Conservation (phyloP, 306 rosid genomes). For the Neltuma alba region DNA sequence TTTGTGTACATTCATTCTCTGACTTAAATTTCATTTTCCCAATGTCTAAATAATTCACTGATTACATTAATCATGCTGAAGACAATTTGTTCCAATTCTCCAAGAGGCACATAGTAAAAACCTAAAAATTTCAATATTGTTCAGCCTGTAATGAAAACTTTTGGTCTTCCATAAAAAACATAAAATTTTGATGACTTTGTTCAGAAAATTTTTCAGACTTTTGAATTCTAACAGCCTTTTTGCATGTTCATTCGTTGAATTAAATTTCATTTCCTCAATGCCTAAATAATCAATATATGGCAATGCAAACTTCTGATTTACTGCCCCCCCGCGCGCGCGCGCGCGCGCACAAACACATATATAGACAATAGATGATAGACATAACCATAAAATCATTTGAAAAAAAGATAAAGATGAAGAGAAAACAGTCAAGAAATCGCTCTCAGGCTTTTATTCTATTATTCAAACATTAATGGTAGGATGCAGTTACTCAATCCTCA, state of each 20-base stretch:
- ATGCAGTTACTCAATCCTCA: background rate
- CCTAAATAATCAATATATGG: background rate
- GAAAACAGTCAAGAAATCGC: background rate
- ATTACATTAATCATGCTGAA: background rate
- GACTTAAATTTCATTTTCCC: background rate
- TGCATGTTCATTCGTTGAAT: background rate
- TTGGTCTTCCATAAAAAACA: background rate
- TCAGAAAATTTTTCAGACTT: background rate
- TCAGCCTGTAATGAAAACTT: slow-evolving; percentile 5
- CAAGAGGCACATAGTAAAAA: background rate
- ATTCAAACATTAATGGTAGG: background rate
- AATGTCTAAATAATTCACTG: background rate
- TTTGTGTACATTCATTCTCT: background rate
- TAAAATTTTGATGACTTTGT: background rate
- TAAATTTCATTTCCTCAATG: background rate
- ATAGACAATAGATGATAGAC: background rate
- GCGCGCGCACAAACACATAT: too few species aligned
- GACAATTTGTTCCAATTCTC: background rate
- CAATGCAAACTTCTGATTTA: background rate
- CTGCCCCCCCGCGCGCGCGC: too few species aligned
- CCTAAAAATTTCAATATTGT: background rate
- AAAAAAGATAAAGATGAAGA: background rate
- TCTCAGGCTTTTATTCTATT: background rate
- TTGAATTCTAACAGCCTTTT: background rate
- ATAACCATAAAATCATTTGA: background rate